phyloP scores from a whole-genome alignment of 139 green algal species.

The Zygnema circumcarinatum region DNA sequence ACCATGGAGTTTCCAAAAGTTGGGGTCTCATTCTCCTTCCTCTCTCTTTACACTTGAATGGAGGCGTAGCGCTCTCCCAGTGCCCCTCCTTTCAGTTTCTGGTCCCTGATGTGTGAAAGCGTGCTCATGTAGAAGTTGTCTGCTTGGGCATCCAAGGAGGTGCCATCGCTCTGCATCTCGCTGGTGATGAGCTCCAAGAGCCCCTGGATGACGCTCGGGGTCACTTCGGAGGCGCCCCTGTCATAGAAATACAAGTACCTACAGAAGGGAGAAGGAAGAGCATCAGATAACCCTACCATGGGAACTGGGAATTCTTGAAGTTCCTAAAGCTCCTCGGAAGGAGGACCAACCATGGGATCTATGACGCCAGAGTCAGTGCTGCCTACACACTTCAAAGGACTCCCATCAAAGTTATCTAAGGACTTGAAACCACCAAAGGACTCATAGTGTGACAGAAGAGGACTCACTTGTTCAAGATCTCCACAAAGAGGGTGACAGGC shows the following conservation, averaged over 20 bases:
- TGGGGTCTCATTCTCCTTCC: not conserved
- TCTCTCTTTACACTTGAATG: conserved; percentile 8
- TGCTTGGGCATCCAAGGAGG: not conserved
- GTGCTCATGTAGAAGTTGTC: conserved; percentile 40
- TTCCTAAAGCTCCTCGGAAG: conserved; percentile 4
- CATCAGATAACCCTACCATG: too few species aligned
- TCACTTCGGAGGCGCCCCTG: conserved; percentile 53
- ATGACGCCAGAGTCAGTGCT: not conserved
- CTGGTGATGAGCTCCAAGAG: conserved; percentile 52
- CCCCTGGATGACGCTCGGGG: conserved; percentile 14
- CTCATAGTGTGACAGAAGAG: too few species aligned
- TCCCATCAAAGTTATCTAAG: too few species aligned
- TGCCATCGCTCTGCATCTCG: conserved; percentile 38
- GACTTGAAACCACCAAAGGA: too few species aligned
- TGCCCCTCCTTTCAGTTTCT: conserved; percentile 18
- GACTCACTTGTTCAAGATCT: conserved; percentile 82
- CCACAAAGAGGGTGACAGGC: conserved; percentile 74
- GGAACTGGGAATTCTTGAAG: not conserved
- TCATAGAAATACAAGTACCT: conserved; percentile 64
- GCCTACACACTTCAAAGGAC: too few species aligned
- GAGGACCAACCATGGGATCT: not conserved
- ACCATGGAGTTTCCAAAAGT: too few species aligned
- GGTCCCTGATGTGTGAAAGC: conserved; percentile 19
- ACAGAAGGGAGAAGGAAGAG: not conserved
- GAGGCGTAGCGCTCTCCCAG: conserved; percentile 16